Conservation (phyloP, 176 grass and related monocot genomes). For the Avena atlantica region DNA sequence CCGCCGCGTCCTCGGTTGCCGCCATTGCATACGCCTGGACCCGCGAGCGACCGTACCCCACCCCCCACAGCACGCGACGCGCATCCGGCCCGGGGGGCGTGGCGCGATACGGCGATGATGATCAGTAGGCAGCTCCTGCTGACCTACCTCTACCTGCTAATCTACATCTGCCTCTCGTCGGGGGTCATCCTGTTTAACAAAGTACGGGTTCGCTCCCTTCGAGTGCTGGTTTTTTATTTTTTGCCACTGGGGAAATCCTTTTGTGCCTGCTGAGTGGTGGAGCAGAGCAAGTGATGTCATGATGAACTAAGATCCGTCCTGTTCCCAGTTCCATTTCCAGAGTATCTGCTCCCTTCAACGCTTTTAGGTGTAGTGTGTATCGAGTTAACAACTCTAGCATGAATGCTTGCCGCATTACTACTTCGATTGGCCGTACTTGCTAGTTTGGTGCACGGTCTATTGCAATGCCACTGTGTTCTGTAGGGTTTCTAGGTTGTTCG, state of each 20-base stretch:
- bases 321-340: not conserved
- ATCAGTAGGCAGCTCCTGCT: conserved; percentile 93
- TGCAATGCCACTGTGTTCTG: conserved; percentile 22
- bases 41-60: not conserved
- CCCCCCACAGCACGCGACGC: not conserved
- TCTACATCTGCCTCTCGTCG: conserved; percentile 98
- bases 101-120: conserved; percentile 50
- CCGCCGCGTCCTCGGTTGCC: not conserved
- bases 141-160: conserved; percentile 95
- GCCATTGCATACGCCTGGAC: not conserved
- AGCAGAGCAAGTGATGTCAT: conserved; percentile 2
- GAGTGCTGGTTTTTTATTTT: not conserved
- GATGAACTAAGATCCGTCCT: conserved; percentile 33
- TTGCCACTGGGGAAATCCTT: not conserved
- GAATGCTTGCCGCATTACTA: not conserved
- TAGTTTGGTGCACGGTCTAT: conserved; percentile 30
- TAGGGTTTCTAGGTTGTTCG: not conserved
- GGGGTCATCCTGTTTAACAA: conserved; percentile 99
- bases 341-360: not conserved
- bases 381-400: not conserved
- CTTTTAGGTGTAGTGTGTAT: conserved; percentile 25
- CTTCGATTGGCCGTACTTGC: not conserved
- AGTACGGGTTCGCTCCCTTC: conserved; percentile 50
- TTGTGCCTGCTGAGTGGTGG: not conserved
- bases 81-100: not conserved